Base-by-base conservation (phyloP, 305 asterid genomes). In the Nicotiana rustica region DNA sequence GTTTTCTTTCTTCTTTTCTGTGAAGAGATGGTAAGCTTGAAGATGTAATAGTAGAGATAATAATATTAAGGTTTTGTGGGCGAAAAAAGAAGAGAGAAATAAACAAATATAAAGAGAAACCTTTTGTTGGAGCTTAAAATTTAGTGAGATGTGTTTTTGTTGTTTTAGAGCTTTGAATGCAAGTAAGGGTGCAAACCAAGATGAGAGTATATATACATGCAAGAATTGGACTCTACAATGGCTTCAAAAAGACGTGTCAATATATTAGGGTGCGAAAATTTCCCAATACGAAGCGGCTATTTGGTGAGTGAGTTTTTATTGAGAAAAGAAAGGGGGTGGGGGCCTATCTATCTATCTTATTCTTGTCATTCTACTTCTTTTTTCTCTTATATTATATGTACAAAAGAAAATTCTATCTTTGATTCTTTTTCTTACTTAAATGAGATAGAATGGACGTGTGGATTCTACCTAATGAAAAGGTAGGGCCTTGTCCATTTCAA, bases 91-190 rank as follows among this genome's bases (percentile, higher is more conserved):
- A 65, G 25, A 87, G 44, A 67, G 77, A 77, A 41, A 41, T 13
- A 21, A 73, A 67, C 55, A 78, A 19, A 67, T 29, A 25, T 6
- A 64, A 59, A 84, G 81, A 60, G 85, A 69, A 76, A 78, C 64
- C 78, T 79, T 64, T 77, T 65, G 77, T 84, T 81, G 88, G 84
- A 86, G 79, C 67, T 59, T 62, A 25, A 83, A 80, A 67, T 59
- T 62, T 84, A 82, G 73, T 85, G 85, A 86, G 87, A 83, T 75
- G 73, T 80, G 55, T 62, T 67, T 83, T 81, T 85, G 84, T 81
- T 82, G 79, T 88, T 88, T 85, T 85, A 85, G 86, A 85, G 83
- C 67, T 86, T 87, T 88, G 92, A 87, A 88, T 91, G 90, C 89
- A 86, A 83, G 91, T 77, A 88, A 68, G 81, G 78, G 86, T 25